Evolutionary conservation across 1,139 yeast species (phyloP).

Genomic region (Sugiyamaella paludigena): DNA sequence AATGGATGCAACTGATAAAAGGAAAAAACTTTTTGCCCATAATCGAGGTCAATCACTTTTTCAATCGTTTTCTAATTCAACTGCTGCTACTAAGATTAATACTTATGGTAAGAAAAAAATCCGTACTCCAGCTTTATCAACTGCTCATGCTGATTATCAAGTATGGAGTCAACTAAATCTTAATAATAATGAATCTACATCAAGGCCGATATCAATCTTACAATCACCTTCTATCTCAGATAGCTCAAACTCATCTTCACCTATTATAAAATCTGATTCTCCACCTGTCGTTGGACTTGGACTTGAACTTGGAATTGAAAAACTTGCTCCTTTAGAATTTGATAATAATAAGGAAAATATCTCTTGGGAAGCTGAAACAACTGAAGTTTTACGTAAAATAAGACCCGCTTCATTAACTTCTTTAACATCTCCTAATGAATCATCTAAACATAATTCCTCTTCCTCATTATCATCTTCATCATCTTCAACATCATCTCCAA

Average conservation of each 20-base stretch:
- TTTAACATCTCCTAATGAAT: neutral
- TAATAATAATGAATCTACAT: neutral
- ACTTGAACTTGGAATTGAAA: constrained; percentile 21
- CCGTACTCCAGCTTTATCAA: constrained; percentile 25
- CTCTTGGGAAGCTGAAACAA: constrained; percentile 27
- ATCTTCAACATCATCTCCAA: constrained; percentile 15
- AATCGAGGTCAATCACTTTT: constrained; percentile 14
- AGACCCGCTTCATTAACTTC: constrained; percentile 17
- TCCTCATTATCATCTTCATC: neutral
- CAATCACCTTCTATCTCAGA: too few species aligned
- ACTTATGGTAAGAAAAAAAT: constrained; percentile 26
- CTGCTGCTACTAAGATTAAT: constrained; percentile 14
- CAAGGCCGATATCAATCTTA: neutral
- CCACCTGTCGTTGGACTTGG: constrained; percentile 23
- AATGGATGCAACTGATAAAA: neutral
- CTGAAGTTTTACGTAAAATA: constrained; percentile 22
- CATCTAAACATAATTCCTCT: too few species aligned
- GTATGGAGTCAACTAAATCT: constrained; percentile 24
- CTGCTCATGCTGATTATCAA: constrained; percentile 25
- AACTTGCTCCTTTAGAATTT: constrained; percentile 17
- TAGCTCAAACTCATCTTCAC: neutral
- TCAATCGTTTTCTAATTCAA: constrained; percentile 15
- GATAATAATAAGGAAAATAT: constrained; percentile 23
- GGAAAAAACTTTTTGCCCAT: constrained; percentile 14
- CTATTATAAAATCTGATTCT: too few species aligned